phyloP scores from a whole-genome alignment of 345 rosid genomes.

The Euphorbia pulcherrima region DNA sequence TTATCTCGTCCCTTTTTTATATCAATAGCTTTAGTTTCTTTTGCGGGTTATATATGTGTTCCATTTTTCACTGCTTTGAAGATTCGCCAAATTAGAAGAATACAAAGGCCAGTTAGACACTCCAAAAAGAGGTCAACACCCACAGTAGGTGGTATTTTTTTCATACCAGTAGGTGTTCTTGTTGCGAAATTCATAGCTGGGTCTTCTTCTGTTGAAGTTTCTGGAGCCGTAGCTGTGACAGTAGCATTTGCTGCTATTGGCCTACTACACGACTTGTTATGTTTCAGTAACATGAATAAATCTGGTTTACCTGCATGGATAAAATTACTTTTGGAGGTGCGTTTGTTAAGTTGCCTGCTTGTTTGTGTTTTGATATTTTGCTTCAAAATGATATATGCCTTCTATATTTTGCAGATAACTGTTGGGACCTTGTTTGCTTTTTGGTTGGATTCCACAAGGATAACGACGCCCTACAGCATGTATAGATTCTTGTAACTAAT shows the following conservation, averaged over 20 bases:
- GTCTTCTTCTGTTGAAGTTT: constrained; percentile 61
- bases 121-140: constrained; percentile 56
- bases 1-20: constrained; percentile 64
- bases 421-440: constrained; percentile 65
- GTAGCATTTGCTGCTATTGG: constrained; percentile 71
- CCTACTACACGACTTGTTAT: constrained; percentile 54
- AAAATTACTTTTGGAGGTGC: constrained; percentile 68
- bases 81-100: constrained; percentile 42
- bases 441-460: constrained; percentile 64
- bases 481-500: constrained; percentile 88
- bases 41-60: constrained; percentile 66
- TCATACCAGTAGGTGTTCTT: constrained; percentile 66
- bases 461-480: constrained; percentile 95
- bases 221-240: constrained; percentile 63
- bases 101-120: constrained; percentile 38
- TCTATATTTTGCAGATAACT: constrained; percentile 46
- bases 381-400: constrained; percentile 21
- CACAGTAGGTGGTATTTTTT: constrained; percentile 83
- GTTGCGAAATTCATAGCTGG: constrained; percentile 57
- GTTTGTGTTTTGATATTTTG: background rate
- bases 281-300: constrained; percentile 34
- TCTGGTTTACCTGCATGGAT: constrained; percentile 51
- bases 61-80: constrained; percentile 60
- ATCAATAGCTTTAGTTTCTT: constrained; percentile 47
- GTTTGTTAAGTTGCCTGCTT: constrained; percentile 1